These are phyloP conservation scores for Mitragyna speciosa DNA, from an alignment of 257 asterid genomes.

Conservation along the genomic window DNA sequence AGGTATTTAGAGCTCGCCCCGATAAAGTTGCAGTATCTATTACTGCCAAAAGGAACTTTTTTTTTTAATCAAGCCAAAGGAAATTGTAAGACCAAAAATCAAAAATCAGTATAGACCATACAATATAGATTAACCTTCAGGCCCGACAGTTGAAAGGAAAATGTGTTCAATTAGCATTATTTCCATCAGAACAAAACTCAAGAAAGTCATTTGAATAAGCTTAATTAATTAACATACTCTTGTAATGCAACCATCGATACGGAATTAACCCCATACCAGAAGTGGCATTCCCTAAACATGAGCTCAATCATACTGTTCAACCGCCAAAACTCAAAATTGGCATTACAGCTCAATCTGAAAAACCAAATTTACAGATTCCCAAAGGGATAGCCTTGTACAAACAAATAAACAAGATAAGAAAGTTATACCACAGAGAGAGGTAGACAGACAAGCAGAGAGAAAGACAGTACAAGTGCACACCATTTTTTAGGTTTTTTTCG, in stretches of 20 bases:
- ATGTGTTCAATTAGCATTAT: neutral
- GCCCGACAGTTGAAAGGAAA: neutral
- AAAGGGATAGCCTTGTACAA: neutral
- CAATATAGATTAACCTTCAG: neutral
- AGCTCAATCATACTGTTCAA: neutral
- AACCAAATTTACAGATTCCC: neutral
- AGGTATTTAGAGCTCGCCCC: neutral
- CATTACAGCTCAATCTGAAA: neutral
- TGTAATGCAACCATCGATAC: neutral
- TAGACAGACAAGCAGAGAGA: too few relatives aligned
- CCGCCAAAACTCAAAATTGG: neutral
- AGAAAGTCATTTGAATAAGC: neutral
- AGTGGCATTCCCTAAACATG: neutral
- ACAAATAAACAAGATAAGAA: neutral
- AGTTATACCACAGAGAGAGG: too few relatives aligned
- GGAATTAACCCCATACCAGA: neutral
- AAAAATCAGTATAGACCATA: too few relatives aligned
- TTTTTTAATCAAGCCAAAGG: too few relatives aligned
- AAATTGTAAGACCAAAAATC: neutral
- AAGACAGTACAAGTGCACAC: too few relatives aligned
- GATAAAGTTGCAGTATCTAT: too few relatives aligned
- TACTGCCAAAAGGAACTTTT: too few relatives aligned
- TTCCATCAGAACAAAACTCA: neutral
- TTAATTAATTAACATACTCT: too few relatives aligned
- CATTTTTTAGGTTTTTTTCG: too few relatives aligned